Evolutionary conservation across 75 land plant genomes (phyloP).

Genomic region (Ceratopteris richardii): DNA sequence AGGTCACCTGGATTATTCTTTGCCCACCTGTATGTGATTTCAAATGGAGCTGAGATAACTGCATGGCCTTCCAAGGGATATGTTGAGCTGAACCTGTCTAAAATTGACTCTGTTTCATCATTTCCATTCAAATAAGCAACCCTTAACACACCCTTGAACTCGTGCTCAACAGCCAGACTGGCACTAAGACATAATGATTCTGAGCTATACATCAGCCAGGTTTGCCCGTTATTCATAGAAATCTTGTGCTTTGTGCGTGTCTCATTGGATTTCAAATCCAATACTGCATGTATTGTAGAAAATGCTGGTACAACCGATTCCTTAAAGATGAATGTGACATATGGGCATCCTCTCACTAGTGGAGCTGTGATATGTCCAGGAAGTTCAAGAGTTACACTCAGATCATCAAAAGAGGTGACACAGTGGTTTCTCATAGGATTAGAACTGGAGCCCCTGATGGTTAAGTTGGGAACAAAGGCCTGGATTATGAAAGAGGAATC

Average conservation of each 20-base stretch:
- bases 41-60: constrained; percentile 28
- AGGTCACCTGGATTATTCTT: constrained; percentile 33
- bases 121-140: constrained; percentile 33
- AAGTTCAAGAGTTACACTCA: constrained; percentile 47
- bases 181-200: background rate
- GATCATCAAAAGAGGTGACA: constrained; percentile 29
- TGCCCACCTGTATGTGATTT: constrained; percentile 59
- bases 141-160: constrained; percentile 60
- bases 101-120: constrained; percentile 27
- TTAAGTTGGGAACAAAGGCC: constrained; percentile 19
- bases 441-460: background rate
- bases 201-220: constrained; percentile 21
- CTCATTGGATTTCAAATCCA: constrained; percentile 10
- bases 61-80: constrained; percentile 68
- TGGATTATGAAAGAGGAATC: constrained; percentile 10
- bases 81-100: constrained; percentile 57
- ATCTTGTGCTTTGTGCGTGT: constrained; percentile 26
- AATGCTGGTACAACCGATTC: constrained; percentile 1
- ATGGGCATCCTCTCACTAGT: constrained; percentile 29
- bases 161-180: background rate
- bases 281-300: constrained; percentile 17
- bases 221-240: constrained; percentile 28
- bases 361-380: constrained; percentile 40
- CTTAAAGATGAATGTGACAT: constrained; percentile 18
- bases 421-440: background rate